Evolutionary conservation across 2,329 filamentous ascomycete species (phyloP).

Genomic region (Beauveria medogensis): DNA sequence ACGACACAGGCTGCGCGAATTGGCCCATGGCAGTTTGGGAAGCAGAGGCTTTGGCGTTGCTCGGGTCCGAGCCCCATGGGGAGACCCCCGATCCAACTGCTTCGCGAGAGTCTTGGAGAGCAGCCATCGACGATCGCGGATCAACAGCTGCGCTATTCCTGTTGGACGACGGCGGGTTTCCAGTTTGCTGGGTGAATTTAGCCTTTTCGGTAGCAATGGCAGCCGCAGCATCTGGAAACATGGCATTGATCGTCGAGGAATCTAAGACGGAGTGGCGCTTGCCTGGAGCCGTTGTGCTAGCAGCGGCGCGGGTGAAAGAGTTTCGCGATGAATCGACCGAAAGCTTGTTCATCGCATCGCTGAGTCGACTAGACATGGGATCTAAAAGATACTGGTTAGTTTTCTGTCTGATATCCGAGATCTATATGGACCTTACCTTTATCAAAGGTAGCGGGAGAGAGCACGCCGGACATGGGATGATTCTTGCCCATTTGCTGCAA

Average conservation of each 20-base stretch:
- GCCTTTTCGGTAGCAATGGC: conserved; percentile 98
- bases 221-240: conserved; percentile 97
- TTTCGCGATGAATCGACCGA: conserved; percentile 81
- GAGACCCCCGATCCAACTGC: conserved; percentile 39
- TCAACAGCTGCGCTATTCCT: conserved; percentile 81
- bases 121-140: conserved; percentile 65
- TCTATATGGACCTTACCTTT: conserved; percentile 56
- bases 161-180: conserved; percentile 81
- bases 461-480: conserved; percentile 90
- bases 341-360: conserved; percentile 92
- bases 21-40: conserved; percentile 86
- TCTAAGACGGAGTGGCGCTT: conserved; percentile 96
- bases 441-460: conserved; percentile 93
- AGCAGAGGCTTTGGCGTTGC: conserved; percentile 64
- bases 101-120: conserved; percentile 32
- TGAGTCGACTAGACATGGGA: conserved; percentile 92
- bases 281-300: conserved; percentile 60
- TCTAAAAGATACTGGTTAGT: conserved; percentile 46
- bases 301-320: conserved; percentile 73
- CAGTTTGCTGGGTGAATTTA: conserved; percentile 92
- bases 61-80: conserved; percentile 61
- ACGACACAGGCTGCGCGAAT: conserved; percentile 74
- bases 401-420: conserved; percentile 7
- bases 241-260: conserved; percentile 87
- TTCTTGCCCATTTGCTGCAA: conserved; percentile 98